A percentile compares a stretch with the other conserved stretches of the same genome.
phyloP scores from a whole-genome alignment of 192 early-diverging fungal species.

The Coemansia sp. region DNA sequence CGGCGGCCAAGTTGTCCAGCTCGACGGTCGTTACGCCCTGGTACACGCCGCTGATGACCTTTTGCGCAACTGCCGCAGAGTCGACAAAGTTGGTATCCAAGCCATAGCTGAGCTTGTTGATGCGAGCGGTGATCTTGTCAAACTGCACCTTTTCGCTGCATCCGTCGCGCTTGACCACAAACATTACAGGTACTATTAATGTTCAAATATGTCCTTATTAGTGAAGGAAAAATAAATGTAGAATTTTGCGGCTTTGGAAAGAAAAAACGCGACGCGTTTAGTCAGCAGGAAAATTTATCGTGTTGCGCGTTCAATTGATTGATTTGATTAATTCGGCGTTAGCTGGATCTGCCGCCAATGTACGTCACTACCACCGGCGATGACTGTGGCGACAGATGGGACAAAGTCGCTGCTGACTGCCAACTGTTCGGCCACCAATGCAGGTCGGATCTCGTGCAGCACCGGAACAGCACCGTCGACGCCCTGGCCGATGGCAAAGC shows the following conservation, averaged over 20 bases:
- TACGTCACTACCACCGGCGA: conserved; percentile 10
- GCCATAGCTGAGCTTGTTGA: conserved; percentile 92
- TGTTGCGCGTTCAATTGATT: too few species aligned
- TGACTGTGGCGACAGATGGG: conserved; percentile 18
- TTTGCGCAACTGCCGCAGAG: conserved; percentile 84
- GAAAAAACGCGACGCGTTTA: too few species aligned
- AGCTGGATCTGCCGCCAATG: too few species aligned
- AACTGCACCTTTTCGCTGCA: conserved; percentile 91
- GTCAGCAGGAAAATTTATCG: too few species aligned
- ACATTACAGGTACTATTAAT: conserved; percentile 17
- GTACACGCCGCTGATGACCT: conserved; percentile 94
- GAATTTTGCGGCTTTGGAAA: too few species aligned
- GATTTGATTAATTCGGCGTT: too few species aligned
- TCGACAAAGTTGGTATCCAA: conserved; percentile 91
- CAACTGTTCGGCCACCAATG: conserved; percentile 22
- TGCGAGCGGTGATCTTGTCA: conserved; percentile 90
- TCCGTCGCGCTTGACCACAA: conserved; percentile 64
- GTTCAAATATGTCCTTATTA: background rate
- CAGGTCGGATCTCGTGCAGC: conserved; percentile 22
- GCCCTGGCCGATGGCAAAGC: conserved; percentile 23
- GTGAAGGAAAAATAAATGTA: background rate
- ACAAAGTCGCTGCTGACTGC: conserved; percentile 5
- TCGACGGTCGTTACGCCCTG: conserved; percentile 96
- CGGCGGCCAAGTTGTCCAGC: conserved; percentile 95
- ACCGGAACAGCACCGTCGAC: conserved; percentile 10